A percentile compares a stretch with the other conserved stretches of the same genome.
Conservation (phyloP, 768 basidiomycete genomes). For the Zangia roseola region DNA sequence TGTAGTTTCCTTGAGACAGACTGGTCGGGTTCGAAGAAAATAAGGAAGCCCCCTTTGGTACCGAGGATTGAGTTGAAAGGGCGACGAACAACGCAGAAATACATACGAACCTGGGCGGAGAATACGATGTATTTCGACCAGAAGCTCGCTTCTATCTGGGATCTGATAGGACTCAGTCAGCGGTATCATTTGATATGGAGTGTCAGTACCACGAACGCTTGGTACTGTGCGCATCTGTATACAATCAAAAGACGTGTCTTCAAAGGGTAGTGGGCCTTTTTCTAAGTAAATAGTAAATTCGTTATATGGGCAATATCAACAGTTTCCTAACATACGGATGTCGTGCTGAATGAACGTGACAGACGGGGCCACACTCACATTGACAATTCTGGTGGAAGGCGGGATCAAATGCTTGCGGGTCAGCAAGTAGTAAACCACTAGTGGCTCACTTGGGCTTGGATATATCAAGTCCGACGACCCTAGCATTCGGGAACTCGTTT, state of each 20-base stretch:
- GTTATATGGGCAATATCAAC: neutral
- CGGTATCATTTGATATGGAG: neutral
- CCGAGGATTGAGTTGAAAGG: no score
- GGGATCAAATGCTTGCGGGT: neutral
- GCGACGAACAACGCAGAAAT: no score
- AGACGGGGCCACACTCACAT: neutral
- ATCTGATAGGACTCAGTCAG: no score
- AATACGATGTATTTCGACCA: conserved; percentile 4
- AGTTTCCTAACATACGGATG: neutral
- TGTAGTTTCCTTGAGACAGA: neutral
- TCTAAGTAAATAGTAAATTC: neutral
- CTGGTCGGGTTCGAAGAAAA: conserved; percentile 3
- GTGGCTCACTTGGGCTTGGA: no score
- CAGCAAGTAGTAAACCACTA: neutral
- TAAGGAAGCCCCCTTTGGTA: conserved; percentile 1
- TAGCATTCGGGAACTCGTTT: no score
- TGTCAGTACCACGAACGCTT: neutral
- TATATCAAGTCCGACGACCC: no score
- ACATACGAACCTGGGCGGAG: neutral
- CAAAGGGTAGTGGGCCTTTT: conserved; percentile 2
- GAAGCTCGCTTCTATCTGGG: neutral
- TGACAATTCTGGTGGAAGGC: neutral
- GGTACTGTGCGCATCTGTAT: conserved; percentile 11
- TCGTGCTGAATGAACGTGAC: conserved; percentile 1
- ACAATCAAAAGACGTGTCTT: conserved; percentile 10